Evolutionary conservation across 208 protist species (phyloP), one percentile per base, ranked within the genome.

Genomic region (Leishmania arabica): DNA sequence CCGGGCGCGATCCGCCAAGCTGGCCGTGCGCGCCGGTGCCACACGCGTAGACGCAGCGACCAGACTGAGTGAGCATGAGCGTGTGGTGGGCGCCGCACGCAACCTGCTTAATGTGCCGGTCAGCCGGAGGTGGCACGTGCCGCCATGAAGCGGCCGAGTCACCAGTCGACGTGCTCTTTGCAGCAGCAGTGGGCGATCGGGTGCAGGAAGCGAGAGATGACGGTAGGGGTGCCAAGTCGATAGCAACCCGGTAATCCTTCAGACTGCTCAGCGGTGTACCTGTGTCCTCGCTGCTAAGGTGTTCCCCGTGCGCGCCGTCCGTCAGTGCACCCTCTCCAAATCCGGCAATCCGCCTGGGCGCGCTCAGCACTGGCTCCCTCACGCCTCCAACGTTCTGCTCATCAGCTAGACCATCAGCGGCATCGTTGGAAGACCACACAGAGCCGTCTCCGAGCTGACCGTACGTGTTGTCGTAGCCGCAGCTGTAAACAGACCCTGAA

Each of bases 381-480:
- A 24, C 45, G 24, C 24, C 72, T n/a, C n/a, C 62, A 37, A 27
- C 3, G 40, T 17, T 34, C 47, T 76, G 37, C 51, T 65, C 45
- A 27, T 82, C 80, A 31, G 45, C 80, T 27, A 21, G 40, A 11
- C 40, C 19, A 70, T 53, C 15, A 62, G 69, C 2, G 71, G 47
- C 49, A 58, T 31, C 13, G 64, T 53, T 34, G 66, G 19, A 51
- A 6, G 82, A 85, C 93, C 94, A 97, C 49, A 97, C 86, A 5
- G 86, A 90, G 47, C 91, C 94, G 80, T 96, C 92, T 31, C 94
- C 94, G 42, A 97, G 88, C 86, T 97, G 94, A 17, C 94, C 94
- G 81, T 95, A 90, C 27, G 76, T 85, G 76, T 97, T 97, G 77
- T 89, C 84, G 79, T 89, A 96, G 70, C 94, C 92, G 72, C 91